Base-by-base conservation (phyloP, 345 rosid genomes). In the Heritiera fomes region DNA sequence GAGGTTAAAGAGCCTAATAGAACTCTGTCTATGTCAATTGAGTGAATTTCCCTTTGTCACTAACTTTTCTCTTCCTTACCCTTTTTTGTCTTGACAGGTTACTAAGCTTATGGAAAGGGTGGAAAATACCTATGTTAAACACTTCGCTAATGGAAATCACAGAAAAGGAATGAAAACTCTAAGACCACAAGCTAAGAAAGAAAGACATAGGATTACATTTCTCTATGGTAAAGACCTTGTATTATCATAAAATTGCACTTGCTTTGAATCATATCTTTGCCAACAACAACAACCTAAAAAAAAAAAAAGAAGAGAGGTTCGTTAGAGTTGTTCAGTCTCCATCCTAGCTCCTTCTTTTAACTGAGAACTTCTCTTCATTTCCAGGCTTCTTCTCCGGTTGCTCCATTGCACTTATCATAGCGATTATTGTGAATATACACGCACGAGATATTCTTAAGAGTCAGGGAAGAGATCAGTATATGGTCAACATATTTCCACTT, bases 401-500 rank as follows among this genome's bases (percentile, higher is more conserved):
- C 82, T 76, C 92, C 14, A 74, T 81, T 17, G 95, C 98, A 67
- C 94, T 94, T 28, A 75, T 86, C 15, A 80, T 86, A 23, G 87
- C 94, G 12, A 80, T 92, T 77, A 34, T 81, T 5, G 85, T 89
- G 67, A 73, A 87, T 75, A 75, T 92, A 77, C 97, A 87, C 63
- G 87, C 88, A 17, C 81, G 91, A 78, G 74, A 86, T 73, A 8
- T 92, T 75, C 78, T 88, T 17, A 56, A 82, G 14, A 87, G 86
- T 50, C 80, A 80, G n/a, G 97, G 90, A 1, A 40, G 87, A 3
- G 80, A 80, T 46, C 75, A 76, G 68, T 94, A 91, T 62, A 94
- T 94, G 98, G 90, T 85, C 38, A 94, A 87, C 79, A 85, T 92
- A 49, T 94, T 94, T 71, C 98, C 97, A 40, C 93, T 94, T n/a